Evolutionary conservation across 2,329 filamentous ascomycete species (phyloP).

Genomic region (Coniochaeta sp.): DNA sequence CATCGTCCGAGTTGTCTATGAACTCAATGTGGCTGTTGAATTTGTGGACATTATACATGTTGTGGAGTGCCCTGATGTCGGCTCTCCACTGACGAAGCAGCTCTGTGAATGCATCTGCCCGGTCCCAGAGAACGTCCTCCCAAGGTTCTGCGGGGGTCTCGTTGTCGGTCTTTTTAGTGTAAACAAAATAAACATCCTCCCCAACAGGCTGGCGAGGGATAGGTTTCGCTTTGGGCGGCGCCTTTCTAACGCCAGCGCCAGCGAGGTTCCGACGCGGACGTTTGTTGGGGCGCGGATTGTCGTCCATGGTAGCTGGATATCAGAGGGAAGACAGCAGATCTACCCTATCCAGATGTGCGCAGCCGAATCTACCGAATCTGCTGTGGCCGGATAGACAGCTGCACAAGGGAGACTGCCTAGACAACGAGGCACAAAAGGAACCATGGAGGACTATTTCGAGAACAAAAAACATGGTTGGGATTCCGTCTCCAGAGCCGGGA

Average conservation of each 20-base stretch:
- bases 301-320: background rate
- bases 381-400: too few relatives aligned
- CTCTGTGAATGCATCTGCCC: background rate
- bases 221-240: background rate
- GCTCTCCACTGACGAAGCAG: background rate
- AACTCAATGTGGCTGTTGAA: background rate
- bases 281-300: background rate
- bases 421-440: too few relatives aligned
- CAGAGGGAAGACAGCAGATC: too few relatives aligned
- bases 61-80: background rate
- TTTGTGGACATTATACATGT: background rate
- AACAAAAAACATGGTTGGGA: too few relatives aligned
- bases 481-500: too few relatives aligned
- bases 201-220: too few relatives aligned
- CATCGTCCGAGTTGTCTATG: background rate
- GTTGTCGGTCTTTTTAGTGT: background rate
- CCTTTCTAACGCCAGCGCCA: too few relatives aligned
- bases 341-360: too few relatives aligned
- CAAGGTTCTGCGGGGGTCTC: background rate
- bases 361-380: too few relatives aligned
- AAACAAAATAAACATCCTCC: background rate
- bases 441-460: too few relatives aligned
- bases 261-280: background rate
- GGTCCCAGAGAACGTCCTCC: background rate
- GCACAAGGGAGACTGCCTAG: too few relatives aligned